Conservation (phyloP, 2,329 filamentous ascomycete species). For the Magnaporthiopsis rhizophila region DNA sequence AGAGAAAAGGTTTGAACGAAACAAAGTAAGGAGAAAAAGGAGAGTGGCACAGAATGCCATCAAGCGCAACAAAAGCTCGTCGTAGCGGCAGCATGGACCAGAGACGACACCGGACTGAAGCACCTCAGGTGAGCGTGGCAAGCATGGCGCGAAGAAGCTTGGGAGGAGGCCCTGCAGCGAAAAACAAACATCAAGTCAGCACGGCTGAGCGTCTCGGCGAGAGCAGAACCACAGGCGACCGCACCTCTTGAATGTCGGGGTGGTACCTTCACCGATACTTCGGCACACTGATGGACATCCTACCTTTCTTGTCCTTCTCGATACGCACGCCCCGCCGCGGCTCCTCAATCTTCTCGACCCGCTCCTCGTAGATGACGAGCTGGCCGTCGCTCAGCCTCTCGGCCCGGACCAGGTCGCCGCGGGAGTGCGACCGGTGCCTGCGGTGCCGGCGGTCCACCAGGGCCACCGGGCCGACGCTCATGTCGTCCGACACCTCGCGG, state of each 20-base stretch:
- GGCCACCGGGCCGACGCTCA: slow-evolving; percentile 32
- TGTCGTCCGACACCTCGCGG: slow-evolving; percentile 26
- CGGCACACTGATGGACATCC: slow-evolving; percentile 78
- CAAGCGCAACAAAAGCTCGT: not conserved
- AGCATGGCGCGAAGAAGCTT: slow-evolving; percentile 5
- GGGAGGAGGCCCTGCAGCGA: slow-evolving; percentile 1
- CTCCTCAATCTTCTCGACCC: slow-evolving; percentile 47
- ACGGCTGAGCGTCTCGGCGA: not conserved
- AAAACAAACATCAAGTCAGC: not conserved
- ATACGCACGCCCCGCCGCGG: slow-evolving; percentile 56
- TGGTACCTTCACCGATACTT: slow-evolving; percentile 47
- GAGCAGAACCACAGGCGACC: not conserved
- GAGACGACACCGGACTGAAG: not conserved
- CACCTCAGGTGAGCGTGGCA: slow-evolving; percentile 1
- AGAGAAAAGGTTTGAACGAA: not conserved
- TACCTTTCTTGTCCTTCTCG: slow-evolving; percentile 92
- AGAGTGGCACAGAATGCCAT: not conserved
- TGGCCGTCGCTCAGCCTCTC: slow-evolving; percentile 53
- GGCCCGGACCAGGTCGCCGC: slow-evolving; percentile 46
- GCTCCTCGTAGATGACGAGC: slow-evolving; percentile 55
- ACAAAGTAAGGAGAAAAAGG: not conserved
- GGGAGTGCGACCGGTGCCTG: slow-evolving; percentile 19
- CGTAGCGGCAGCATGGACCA: too few species aligned
- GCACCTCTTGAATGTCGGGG: not conserved
- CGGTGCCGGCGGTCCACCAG: slow-evolving; percentile 22